Evolutionary conservation across 345 rosid genomes (phyloP).

Genomic region (Kernera saxatilis): DNA sequence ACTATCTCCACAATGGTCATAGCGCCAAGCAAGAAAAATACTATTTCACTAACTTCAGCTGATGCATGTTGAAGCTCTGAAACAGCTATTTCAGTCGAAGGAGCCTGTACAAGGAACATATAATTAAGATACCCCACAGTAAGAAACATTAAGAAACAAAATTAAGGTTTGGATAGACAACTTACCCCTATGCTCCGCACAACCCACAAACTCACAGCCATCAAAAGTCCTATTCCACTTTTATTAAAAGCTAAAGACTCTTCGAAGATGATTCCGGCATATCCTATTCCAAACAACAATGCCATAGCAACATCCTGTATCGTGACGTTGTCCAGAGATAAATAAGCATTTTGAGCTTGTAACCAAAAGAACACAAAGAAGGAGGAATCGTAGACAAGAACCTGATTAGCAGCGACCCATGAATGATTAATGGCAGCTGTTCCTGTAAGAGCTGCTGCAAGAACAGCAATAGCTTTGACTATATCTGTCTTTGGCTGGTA

Average conservation of each 20-base stretch:
- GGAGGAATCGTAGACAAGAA: background rate
- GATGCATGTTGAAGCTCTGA: conserved; percentile 83
- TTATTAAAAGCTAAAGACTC: conserved; percentile 93
- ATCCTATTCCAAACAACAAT: conserved; percentile 77
- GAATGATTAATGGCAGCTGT: conserved; percentile 82
- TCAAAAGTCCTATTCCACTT: conserved; percentile 89
- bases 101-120: conserved; percentile 67
- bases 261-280: conserved; percentile 84
- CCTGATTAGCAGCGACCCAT: conserved; percentile 98
- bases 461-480: conserved; percentile 66
- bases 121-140: conserved; percentile 4
- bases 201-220: conserved; percentile 98
- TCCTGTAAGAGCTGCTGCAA: conserved; percentile 78
- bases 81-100: conserved; percentile 90
- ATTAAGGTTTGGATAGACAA: background rate
- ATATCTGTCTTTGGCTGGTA: conserved; percentile 86
- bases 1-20: conserved; percentile 98
- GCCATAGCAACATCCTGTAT: conserved; percentile 96
- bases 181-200: conserved; percentile 87
- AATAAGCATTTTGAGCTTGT: background rate
- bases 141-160: background rate
- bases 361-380: background rate
- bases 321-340: conserved; percentile 10
- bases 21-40: conserved; percentile 94
- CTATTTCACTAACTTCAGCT: conserved; percentile 94